phyloP scores from a whole-genome alignment of 805 yeast species.

The Lipomyces lipofer region DNA sequence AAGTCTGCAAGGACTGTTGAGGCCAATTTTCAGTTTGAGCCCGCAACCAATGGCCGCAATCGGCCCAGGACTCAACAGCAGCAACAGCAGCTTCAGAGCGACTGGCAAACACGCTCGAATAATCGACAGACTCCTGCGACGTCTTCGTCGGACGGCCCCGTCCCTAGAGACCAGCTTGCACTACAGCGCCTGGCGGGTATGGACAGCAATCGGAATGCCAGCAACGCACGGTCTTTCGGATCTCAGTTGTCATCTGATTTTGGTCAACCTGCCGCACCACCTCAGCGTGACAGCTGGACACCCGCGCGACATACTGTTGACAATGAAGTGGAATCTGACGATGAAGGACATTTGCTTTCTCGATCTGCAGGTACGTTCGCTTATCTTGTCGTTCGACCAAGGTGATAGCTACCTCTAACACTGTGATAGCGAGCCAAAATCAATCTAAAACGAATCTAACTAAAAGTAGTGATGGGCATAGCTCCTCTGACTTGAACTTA shows the following conservation, averaged over 20 bases:
- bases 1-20: conserved; percentile 25
- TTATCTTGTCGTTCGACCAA: no score
- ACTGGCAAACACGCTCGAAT: neutral
- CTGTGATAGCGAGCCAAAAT: no score
- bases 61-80: conserved; percentile 4
- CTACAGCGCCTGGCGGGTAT: no score
- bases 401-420: no score
- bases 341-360: no score
- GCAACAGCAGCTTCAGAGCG: neutral
- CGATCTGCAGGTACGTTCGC: no score
- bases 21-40: conserved; percentile 20
- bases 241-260: conserved; percentile 16
- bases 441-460: no score
- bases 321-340: no score
- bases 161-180: neutral
- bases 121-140: neutral
- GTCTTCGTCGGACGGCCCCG: neutral
- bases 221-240: conserved; percentile 11
- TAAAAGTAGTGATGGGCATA: neutral
- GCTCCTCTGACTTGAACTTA: conserved; percentile 1
- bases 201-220: neutral
- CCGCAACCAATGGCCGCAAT: neutral
- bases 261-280: conserved; percentile 3
- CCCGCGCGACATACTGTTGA: neutral
- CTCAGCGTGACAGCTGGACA: conserved; percentile 2